Evolutionary conservation across 1,139 yeast genomes (phyloP).

Genomic region (Yamadazyma aaseri): DNA sequence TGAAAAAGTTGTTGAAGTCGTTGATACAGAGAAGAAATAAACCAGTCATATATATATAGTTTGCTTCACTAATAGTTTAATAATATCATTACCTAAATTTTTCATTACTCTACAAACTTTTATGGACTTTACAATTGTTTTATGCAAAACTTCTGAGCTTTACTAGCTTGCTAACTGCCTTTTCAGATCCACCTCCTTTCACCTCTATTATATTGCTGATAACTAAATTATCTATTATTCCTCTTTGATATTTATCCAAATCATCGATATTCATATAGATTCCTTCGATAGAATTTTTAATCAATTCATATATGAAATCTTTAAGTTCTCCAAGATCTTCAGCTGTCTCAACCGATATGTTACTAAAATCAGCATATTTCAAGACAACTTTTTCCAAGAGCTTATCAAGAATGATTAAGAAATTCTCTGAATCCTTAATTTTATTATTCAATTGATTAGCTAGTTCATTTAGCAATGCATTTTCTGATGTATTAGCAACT

Average conservation of each 20-base stretch:
- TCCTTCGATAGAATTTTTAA: constrained; percentile 3
- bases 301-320: constrained; percentile 2
- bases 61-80: too few species aligned
- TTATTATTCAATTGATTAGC: neutral
- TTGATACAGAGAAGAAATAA: constrained; percentile 4
- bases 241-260: constrained; percentile 5
- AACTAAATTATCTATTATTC: constrained; percentile 11
- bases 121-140: too few species aligned
- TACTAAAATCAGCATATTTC: constrained; percentile 3
- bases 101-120: too few species aligned
- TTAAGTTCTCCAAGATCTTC: constrained; percentile 1
- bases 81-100: too few species aligned
- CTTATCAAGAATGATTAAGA: neutral
- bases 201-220: constrained; percentile 9
- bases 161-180: too few species aligned
- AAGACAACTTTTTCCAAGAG: constrained; percentile 2
- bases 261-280: constrained; percentile 5
- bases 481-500: neutral
- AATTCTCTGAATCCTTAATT: neutral
- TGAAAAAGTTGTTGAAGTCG: constrained; percentile 7
- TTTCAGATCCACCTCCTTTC: too few species aligned
- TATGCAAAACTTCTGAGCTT: too few species aligned
- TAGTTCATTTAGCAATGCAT: neutral
- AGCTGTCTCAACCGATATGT: neutral
- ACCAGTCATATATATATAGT: too few species aligned